Evolutionary conservation across 2,329 filamentous ascomycete genomes (phyloP), one percentile per base, ranked within the genome.

Genomic region (Ophiocordyceps polyrhachis-furcata): DNA sequence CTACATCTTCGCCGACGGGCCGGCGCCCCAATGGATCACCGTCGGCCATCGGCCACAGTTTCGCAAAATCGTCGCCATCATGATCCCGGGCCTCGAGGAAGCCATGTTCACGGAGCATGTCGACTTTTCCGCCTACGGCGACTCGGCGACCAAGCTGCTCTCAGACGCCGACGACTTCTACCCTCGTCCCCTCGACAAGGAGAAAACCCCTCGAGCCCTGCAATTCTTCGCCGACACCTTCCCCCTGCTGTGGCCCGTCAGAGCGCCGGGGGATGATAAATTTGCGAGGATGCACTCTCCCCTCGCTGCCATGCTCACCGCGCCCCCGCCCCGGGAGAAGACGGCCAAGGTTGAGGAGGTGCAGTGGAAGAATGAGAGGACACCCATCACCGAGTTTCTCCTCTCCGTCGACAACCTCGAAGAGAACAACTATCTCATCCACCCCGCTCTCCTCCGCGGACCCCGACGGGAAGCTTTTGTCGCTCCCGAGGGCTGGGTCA

Each of bases 31-130:
- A 52, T 83, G 79, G 74, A 68, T 82, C 41, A 69, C 71, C 41
- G 69, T 82, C 43, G 67, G 67, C 47, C 71, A 82, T 53, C 69
- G 79, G 41, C 71, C 74, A 6, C 68, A 77, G 47, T 77, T 83
- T 53, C 67, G 76, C 50, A 93, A 91, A 63, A 81, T 93, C 28
- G 88, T 96, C 28, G 75, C 84, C 38, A 66, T 98, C 51, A 89
- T 95, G 83, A 79, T 95, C 12, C 91, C 91, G 12, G 91, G 91
- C 0, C 65, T 98, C 21, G 89, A 96, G 57, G 75, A 85, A 55
- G 82, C 78, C 49, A 91, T 96, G 83, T 93, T 96, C 63, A 76
- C 82, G 58, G 70, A 74, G 13, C 57, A 62, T 35, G 67, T 71
- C 35, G 63, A 76, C 50, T 70, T 70, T 43, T 56, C 61, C 11